Percentiles rank a stretch among this genome's conserved stretches.
Conservation (phyloP, 352 stramenopile species). For the Globisporangium spinosum region DNA sequence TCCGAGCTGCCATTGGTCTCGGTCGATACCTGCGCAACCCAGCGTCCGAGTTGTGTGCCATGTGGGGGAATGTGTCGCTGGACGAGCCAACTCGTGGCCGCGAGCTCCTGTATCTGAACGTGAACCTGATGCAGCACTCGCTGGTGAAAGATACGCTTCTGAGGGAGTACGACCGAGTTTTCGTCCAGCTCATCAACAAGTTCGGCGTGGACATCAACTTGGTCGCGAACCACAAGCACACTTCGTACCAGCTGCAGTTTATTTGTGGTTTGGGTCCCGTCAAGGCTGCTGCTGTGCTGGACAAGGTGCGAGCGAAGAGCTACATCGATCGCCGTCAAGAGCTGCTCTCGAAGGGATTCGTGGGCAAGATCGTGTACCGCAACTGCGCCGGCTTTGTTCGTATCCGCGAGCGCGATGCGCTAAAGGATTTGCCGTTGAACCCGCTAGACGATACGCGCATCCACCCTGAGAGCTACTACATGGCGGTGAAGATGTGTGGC, state of each 20-base stretch:
- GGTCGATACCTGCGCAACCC: constrained; percentile 84
- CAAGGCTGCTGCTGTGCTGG: constrained; percentile 75
- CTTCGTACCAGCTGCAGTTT: constrained; percentile 86
- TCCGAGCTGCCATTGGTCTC: constrained; percentile 75
- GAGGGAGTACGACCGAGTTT: constrained; percentile 85
- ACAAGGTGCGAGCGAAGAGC: constrained; percentile 81
- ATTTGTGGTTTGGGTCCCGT: constrained; percentile 82
- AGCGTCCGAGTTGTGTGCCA: constrained; percentile 76
- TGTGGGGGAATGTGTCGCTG: constrained; percentile 82
- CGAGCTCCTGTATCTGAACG: constrained; percentile 83
- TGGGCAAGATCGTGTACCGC: constrained; percentile 85
- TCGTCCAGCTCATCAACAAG: constrained; percentile 85
- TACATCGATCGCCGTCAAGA: constrained; percentile 86
- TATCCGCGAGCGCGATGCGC: constrained; percentile 80
- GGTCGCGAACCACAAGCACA: constrained; percentile 86
- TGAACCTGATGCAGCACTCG: constrained; percentile 84
- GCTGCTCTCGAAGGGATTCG: constrained; percentile 74
- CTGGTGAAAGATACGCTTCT: constrained; percentile 83
- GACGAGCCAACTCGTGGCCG: constrained; percentile 75
- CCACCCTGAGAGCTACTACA: constrained; percentile 89
- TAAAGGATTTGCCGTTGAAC: constrained; percentile 84
- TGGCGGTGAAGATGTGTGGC: constrained; percentile 90
- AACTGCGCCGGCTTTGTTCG: constrained; percentile 87
- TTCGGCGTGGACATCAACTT: constrained; percentile 88
- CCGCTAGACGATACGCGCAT: constrained; percentile 86